Conservation (phyloP, 2,329 filamentous ascomycete species). For the Nemania diffusa region DNA sequence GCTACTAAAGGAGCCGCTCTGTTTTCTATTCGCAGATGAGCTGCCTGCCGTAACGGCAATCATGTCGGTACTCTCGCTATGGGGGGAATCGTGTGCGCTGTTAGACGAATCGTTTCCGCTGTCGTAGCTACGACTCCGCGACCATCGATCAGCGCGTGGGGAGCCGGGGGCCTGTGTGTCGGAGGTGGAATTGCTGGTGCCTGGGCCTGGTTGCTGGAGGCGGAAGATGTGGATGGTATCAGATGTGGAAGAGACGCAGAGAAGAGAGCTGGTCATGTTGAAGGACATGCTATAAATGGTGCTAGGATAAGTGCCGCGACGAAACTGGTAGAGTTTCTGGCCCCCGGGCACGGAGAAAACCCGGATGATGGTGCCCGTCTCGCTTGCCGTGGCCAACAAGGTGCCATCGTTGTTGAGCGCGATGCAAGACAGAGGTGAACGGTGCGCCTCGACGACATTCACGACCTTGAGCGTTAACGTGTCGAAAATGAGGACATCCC, state of each 20-base stretch:
- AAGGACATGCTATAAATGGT: slow-evolving; percentile 99
- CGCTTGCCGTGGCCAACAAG: slow-evolving; percentile 90
- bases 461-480: slow-evolving; percentile 88
- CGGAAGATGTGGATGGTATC: slow-evolving; percentile 98
- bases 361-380: slow-evolving; percentile 96
- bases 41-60: slow-evolving; percentile 45
- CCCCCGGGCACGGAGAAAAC: slow-evolving; percentile 93
- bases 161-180: slow-evolving; percentile 55
- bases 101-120: slow-evolving; percentile 64
- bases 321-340: slow-evolving; percentile 95
- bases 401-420: slow-evolving; percentile 93
- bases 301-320: slow-evolving; percentile 92
- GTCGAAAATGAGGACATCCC: slow-evolving; percentile 94
- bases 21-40: slow-evolving; percentile 54
- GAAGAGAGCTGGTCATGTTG: slow-evolving; percentile 89
- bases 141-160: slow-evolving; percentile 62
- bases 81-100: slow-evolving; percentile 57
- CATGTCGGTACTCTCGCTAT: slow-evolving; percentile 59
- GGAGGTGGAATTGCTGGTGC: slow-evolving; percentile 50
- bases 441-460: slow-evolving; percentile 95
- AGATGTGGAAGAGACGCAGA: slow-evolving; percentile 95
- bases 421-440: slow-evolving; percentile 89
- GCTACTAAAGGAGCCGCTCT: slow-evolving; percentile 84
- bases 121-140: slow-evolving; percentile 64
- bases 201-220: slow-evolving; percentile 62